phyloP scores from a whole-genome alignment of 352 stramenopile genomes.

The Globisporangium takayamanum region DNA sequence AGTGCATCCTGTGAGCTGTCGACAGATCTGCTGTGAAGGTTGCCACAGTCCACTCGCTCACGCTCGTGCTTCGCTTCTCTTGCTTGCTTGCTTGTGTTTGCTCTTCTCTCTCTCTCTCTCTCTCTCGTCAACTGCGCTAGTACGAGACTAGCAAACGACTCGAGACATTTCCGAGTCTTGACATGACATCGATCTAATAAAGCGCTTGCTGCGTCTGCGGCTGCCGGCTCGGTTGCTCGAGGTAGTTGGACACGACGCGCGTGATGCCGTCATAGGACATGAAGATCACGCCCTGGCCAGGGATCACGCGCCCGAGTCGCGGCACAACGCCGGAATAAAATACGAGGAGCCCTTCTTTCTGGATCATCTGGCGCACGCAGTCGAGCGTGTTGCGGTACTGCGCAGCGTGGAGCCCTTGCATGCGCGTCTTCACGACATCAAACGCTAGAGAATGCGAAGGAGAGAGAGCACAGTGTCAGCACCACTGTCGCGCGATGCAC shows the following conservation, averaged over 20 bases:
- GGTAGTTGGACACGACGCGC: constrained; percentile 37
- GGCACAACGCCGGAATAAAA: constrained; percentile 93
- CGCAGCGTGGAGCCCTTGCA: constrained; percentile 74
- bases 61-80: too few species aligned
- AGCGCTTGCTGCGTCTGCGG: neutral
- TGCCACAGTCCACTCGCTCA: neutral
- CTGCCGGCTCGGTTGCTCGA: constrained; percentile 27
- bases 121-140: neutral
- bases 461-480: neutral
- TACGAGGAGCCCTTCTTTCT: constrained; percentile 68
- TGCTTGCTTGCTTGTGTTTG: too few species aligned
- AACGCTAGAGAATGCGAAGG: constrained; percentile 30
- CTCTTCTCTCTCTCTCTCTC: neutral
- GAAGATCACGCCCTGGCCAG: constrained; percentile 97
- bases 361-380: constrained; percentile 79
- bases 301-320: constrained; percentile 91
- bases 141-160: too few species aligned
- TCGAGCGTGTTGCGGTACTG: constrained; percentile 81
- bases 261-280: constrained; percentile 89
- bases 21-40: neutral
- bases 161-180: too few species aligned
- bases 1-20: neutral
- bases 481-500: neutral
- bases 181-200: neutral
- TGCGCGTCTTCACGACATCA: constrained; percentile 89